Conservation (phyloP, 1,139 yeast genomes). For the Nakaseomyces bracarensis region DNA sequence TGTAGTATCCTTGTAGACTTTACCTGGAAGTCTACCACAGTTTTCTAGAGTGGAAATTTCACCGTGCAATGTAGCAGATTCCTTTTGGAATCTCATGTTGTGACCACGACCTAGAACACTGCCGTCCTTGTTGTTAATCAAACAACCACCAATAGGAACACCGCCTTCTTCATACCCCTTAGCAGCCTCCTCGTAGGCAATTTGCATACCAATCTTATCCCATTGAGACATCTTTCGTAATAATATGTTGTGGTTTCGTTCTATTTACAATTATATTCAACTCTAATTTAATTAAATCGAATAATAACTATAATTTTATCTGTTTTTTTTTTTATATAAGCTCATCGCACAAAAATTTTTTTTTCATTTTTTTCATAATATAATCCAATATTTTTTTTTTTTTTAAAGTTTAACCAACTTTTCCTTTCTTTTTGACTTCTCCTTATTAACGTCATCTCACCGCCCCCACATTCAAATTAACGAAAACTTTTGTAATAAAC, state of each 20-base stretch:
- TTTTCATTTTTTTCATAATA: too few species aligned
- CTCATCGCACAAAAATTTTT: not conserved
- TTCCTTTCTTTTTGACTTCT: not conserved
- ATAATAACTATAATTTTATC: too few species aligned
- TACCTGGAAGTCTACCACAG: constrained; percentile 76
- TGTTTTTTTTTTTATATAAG: not conserved
- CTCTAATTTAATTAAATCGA: not conserved
- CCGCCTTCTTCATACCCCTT: constrained; percentile 76
- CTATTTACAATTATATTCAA: not conserved
- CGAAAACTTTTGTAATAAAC: not conserved
- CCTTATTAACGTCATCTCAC: not conserved
- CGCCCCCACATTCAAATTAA: not conserved
- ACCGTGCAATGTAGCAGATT: constrained; percentile 77
- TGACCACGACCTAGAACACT: constrained; percentile 78
- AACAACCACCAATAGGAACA: constrained; percentile 78
- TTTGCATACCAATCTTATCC: constrained; percentile 56
- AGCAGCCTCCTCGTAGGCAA: constrained; percentile 66
- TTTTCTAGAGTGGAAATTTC: constrained; percentile 83
- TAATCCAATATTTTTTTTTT: too few species aligned
- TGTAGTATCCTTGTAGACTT: constrained; percentile 58
- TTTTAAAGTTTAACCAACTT: not conserved
- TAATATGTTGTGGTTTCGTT: constrained; percentile 8
- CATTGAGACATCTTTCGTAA: constrained; percentile 16
- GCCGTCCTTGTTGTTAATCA: constrained; percentile 66
- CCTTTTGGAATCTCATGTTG: constrained; percentile 76